Evolutionary conservation across 1,139 yeast genomes (phyloP).

Genomic region (Yarrowia galli): DNA sequence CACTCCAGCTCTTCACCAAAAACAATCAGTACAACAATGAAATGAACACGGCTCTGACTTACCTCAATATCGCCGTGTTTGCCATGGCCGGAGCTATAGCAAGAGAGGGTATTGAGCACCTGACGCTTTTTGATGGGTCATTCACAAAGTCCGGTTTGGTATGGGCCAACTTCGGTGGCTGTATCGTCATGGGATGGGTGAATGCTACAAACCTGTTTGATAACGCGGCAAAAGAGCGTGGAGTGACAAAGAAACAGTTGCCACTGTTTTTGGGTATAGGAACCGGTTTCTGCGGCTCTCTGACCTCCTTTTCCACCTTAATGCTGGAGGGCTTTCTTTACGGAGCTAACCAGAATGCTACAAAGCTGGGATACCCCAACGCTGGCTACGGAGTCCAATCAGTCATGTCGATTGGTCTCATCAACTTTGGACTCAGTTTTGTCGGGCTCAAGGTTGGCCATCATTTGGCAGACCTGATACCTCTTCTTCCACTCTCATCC

Average conservation of each 20-base stretch:
- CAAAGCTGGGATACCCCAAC: conserved; percentile 57
- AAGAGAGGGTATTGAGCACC: conserved; percentile 29
- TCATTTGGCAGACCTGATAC: conserved; percentile 49
- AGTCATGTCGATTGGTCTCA: conserved; percentile 49
- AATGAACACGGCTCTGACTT: conserved; percentile 32
- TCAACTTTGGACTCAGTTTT: conserved; percentile 55
- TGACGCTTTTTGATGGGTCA: conserved; percentile 50
- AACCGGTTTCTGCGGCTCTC: conserved; percentile 86
- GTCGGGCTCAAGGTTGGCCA: conserved; percentile 57
- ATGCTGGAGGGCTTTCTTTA: conserved; percentile 67
- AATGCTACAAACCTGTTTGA: conserved; percentile 42
- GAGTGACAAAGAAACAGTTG: conserved; percentile 43
- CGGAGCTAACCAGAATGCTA: conserved; percentile 56
- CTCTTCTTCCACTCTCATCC: not conserved
- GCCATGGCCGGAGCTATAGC: conserved; percentile 36
- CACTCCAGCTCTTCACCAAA: not conserved
- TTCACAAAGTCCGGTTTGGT: conserved; percentile 63
- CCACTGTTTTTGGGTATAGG: conserved; percentile 69
- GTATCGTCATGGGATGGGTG: conserved; percentile 69
- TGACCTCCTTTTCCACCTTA: conserved; percentile 81
- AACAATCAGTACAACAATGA: conserved; percentile 4
- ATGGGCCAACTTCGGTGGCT: conserved; percentile 87
- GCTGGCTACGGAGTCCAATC: conserved; percentile 78
- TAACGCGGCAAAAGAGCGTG: conserved; percentile 5
- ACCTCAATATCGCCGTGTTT: conserved; percentile 22